A percentile compares a stretch with the other conserved stretches of the same genome.
These are phyloP conservation scores for Styphnolobium japonicum DNA, from an alignment of 306 rosid species.

Conservation along the genomic window DNA sequence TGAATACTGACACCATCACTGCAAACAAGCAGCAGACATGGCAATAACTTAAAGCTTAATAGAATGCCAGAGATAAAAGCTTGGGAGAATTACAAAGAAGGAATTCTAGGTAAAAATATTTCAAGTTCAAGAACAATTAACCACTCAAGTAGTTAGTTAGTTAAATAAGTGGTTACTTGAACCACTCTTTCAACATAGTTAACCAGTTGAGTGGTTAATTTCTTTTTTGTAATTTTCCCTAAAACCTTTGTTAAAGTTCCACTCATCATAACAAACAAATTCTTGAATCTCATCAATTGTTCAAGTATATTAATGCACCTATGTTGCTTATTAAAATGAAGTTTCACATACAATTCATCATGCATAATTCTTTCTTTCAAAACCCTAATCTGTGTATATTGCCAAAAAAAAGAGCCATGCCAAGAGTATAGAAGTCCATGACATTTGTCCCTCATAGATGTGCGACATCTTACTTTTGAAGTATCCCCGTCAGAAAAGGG, in stretches of 20 bases:
- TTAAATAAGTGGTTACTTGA: background rate
- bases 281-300: background rate
- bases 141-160: background rate
- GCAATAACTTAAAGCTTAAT: background rate
- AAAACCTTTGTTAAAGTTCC: background rate
- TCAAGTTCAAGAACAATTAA: background rate
- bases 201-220: background rate
- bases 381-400: background rate
- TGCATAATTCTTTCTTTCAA: constrained; percentile 13
- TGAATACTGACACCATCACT: background rate
- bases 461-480: constrained; percentile 52
- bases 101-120: background rate
- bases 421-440: constrained; percentile 12
- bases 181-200: background rate
- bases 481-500: constrained; percentile 74
- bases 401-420: constrained; percentile 1
- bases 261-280: too few relatives aligned
- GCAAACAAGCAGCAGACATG: constrained; percentile 9
- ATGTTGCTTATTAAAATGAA: constrained; percentile 5
- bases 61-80: background rate
- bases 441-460: constrained; percentile 6
- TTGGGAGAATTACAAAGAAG: background rate
- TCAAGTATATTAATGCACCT: constrained; percentile 5
- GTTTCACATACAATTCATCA: background rate
- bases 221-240: background rate